phyloP scores from a whole-genome alignment of 2,329 filamentous ascomycete species.

The Phoma sp. region DNA sequence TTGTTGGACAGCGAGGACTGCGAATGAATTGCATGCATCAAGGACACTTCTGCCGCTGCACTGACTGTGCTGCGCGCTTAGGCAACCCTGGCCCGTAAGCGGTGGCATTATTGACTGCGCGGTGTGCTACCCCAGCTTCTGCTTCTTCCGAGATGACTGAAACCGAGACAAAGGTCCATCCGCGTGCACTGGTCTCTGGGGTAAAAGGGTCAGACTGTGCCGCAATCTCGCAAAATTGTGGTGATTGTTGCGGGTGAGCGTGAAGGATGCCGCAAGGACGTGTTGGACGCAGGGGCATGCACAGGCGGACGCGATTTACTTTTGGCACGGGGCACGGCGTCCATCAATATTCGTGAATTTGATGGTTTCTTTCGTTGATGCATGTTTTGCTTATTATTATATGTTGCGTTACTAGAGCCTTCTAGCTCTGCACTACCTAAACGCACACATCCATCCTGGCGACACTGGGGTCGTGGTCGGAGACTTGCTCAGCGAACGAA shows the following conservation, averaged over 20 bases:
- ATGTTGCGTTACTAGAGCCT: not conserved
- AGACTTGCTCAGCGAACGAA: slow-evolving; percentile 60
- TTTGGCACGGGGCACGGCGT: slow-evolving; percentile 4
- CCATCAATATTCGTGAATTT: slow-evolving; percentile 2
- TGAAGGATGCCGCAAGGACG: slow-evolving; percentile 10
- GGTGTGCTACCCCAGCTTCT: slow-evolving; percentile 3
- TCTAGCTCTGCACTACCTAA: slow-evolving; percentile 17
- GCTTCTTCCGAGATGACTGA: slow-evolving; percentile 8
- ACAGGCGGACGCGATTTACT: not conserved
- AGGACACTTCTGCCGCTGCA: not conserved
- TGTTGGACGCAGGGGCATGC: slow-evolving; percentile 9
- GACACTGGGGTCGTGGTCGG: slow-evolving; percentile 75
- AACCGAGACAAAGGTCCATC: slow-evolving; percentile 3
- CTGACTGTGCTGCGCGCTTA: slow-evolving; percentile 7
- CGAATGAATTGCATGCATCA: not conserved
- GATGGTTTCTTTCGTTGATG: not conserved
- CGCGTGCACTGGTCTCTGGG: slow-evolving; percentile 12
- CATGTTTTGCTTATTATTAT: slow-evolving; percentile 2
- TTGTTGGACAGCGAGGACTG: not conserved
- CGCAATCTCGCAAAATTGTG: slow-evolving; percentile 12
- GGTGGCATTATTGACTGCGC: not conserved
- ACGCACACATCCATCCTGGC: slow-evolving; percentile 68
- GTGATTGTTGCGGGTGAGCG: not conserved
- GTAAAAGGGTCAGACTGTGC: slow-evolving; percentile 12
- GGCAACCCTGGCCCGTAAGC: not conserved